Percentiles rank a stretch among this genome's conserved stretches.
These are phyloP conservation scores for Purshia tridentata DNA, from an alignment of 306 rosid genomes.

Conservation along the genomic window DNA sequence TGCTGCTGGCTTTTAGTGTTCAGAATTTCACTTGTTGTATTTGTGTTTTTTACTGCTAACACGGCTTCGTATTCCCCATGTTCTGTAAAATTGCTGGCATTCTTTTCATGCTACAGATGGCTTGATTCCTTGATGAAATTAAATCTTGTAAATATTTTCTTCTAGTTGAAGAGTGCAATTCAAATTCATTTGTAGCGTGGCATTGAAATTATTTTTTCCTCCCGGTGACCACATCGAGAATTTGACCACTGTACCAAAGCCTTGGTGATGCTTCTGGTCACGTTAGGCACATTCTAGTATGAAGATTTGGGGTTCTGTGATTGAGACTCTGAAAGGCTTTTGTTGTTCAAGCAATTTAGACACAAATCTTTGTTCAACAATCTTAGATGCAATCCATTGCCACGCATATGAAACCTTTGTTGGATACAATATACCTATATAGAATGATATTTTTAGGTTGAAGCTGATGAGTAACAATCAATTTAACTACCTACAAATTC, in stretches of 20 bases:
- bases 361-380: background rate
- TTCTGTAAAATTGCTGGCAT: slow-evolving; percentile 21
- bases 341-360: background rate
- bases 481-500: too few species aligned
- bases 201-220: background rate
- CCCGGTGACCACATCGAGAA: background rate
- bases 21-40: slow-evolving; percentile 12
- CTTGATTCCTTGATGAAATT: slow-evolving; percentile 25
- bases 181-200: slow-evolving; percentile 20
- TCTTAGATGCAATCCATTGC: too few species aligned
- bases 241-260: too few species aligned
- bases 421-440: too few species aligned
- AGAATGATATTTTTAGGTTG: too few species aligned
- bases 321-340: background rate
- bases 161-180: slow-evolving; percentile 24
- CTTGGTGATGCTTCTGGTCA: too few species aligned
- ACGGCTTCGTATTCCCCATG: slow-evolving; percentile 3
- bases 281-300: background rate
- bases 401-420: too few species aligned
- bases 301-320: background rate
- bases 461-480: too few species aligned
- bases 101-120: slow-evolving; percentile 29
- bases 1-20: slow-evolving; percentile 27
- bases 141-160: slow-evolving; percentile 36
- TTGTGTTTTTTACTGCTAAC: slow-evolving; percentile 10